A percentile compares a stretch with the other conserved stretches of the same genome.
phyloP scores from a whole-genome alignment of 306 rosid species.

The Cucurbita argyrosperma region DNA sequence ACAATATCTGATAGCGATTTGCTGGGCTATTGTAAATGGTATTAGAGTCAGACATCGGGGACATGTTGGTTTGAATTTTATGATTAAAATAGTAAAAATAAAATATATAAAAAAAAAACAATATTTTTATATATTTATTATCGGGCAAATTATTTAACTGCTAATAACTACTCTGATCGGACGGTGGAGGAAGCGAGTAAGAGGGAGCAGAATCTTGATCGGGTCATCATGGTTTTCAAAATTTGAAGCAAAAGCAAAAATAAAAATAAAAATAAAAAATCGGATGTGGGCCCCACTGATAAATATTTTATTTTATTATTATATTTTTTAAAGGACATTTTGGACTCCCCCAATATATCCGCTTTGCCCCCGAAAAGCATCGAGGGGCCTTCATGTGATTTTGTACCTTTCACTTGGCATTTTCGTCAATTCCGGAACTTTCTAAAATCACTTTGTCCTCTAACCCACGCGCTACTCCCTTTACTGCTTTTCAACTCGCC shows the following conservation, averaged over 20 bases:
- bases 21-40: too few species aligned
- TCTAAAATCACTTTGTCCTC: background rate
- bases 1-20: too few species aligned
- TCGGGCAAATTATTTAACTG: too few species aligned
- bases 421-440: constrained; percentile 2
- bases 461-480: background rate
- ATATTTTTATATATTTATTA: too few species aligned
- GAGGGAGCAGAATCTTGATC: background rate
- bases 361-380: background rate
- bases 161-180: background rate
- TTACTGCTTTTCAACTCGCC: background rate
- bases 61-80: too few species aligned
- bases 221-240: background rate
- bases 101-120: too few species aligned
- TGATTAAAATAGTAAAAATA: too few species aligned
- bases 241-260: background rate
- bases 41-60: too few species aligned
- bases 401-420: background rate
- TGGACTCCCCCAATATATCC: background rate
- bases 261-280: too few species aligned
- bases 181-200: background rate
- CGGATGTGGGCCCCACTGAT: background rate
- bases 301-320: too few species aligned
- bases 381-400: constrained; percentile 2
- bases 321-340: background rate